phyloP scores from a whole-genome alignment of 768 basidiomycete species.

The Trichaptum fuscoviolaceum region DNA sequence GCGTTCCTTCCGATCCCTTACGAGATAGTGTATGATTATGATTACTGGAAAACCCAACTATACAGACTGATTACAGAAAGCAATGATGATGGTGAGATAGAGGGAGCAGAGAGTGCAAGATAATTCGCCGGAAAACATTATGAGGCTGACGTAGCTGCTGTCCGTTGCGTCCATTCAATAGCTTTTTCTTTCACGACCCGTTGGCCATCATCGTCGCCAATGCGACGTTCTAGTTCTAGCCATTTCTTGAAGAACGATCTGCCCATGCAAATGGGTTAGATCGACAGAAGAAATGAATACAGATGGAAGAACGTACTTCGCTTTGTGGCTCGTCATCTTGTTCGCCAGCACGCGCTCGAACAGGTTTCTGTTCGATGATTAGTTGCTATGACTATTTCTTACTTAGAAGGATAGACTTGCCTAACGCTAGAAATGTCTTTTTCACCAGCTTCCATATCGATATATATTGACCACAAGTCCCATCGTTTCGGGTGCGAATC shows the following conservation, averaged over 20 bases:
- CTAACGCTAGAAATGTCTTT: conserved; percentile 73
- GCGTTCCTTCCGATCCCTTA: neutral
- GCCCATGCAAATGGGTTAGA: conserved; percentile 14
- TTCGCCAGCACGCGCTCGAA: conserved; percentile 77
- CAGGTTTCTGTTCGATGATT: conserved; percentile 51
- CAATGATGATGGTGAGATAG: neutral
- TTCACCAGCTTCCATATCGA: conserved; percentile 90
- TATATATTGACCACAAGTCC: conserved; percentile 94
- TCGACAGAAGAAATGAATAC: neutral
- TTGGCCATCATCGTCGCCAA: conserved; percentile 85
- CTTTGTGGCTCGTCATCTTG: conserved; percentile 93
- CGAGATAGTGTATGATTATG: neutral
- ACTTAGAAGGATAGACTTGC: conserved; percentile 31
- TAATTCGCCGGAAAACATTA: conserved; percentile 17
- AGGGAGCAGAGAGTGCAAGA: neutral
- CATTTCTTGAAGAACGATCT: conserved; percentile 98
- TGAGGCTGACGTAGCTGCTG: conserved; percentile 38
- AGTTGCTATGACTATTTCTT: conserved; percentile 1
- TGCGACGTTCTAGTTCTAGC: conserved; percentile 78
- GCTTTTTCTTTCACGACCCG: conserved; percentile 82
- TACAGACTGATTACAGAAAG: neutral
- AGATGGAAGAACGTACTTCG: conserved; percentile 59
- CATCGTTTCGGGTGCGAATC: conserved; percentile 94
- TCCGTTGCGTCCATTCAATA: conserved; percentile 82
- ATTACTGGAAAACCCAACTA: conserved; percentile 1